Evolutionary conservation across 2,329 filamentous ascomycete genomes (phyloP).

Genomic region (Zymoseptoria ardabiliae): DNA sequence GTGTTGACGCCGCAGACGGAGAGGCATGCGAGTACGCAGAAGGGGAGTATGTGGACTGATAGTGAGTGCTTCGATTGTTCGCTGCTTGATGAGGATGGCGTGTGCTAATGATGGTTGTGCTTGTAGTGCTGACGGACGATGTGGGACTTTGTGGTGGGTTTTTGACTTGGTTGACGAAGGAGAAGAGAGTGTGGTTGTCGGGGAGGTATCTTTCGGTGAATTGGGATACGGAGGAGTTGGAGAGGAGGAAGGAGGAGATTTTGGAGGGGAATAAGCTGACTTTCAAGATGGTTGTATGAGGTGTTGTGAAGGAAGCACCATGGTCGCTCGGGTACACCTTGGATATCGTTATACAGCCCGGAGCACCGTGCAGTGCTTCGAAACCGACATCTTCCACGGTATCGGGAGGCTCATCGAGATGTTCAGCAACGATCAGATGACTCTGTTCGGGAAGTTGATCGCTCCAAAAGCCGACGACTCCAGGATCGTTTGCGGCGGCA

Average conservation of each 20-base stretch:
- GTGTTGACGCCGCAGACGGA: conserved; percentile 9
- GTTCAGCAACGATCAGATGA: no score
- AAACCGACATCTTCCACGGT: background rate
- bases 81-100: background rate
- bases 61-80: background rate
- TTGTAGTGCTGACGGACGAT: conserved; percentile 22
- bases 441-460: no score
- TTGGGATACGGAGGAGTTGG: conserved; percentile 36
- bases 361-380: background rate
- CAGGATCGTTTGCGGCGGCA: no score
- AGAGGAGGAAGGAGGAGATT: conserved; percentile 30
- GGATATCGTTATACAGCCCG: background rate
- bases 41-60: conserved; percentile 6
- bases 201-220: conserved; percentile 32
- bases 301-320: background rate
- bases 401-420: no score
- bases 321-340: background rate
- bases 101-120: background rate
- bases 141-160: conserved; percentile 27
- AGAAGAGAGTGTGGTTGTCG: conserved; percentile 33
- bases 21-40: conserved; percentile 8
- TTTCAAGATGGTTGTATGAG: conserved; percentile 17
- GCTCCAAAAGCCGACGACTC: no score
- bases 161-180: conserved; percentile 27
- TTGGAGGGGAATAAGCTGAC: conserved; percentile 32